These are phyloP conservation scores for Xylaria sp. DNA, from an alignment of 2,329 filamentous ascomycete genomes.

Conservation along the genomic window DNA sequence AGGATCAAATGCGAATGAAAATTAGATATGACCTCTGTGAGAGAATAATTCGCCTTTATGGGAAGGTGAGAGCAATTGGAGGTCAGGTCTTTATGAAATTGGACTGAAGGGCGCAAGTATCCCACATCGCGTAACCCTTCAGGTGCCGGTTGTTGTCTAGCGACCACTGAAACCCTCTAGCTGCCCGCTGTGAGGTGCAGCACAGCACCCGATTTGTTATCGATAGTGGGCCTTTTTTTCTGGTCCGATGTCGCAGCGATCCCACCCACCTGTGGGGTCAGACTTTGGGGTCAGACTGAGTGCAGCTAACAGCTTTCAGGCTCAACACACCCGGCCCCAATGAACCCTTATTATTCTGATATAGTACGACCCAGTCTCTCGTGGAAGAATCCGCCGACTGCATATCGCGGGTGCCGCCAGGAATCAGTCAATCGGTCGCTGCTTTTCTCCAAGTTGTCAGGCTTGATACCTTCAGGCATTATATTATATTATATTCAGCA, in stretches of 20 bases:
- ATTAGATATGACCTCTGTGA: not conserved
- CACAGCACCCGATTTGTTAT: conserved; percentile 25
- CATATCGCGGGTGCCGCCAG: not conserved
- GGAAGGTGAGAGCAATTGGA: not conserved
- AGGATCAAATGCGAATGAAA: not conserved
- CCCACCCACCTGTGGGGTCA: not conserved
- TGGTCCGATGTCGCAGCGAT: conserved; percentile 28
- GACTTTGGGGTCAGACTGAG: not conserved
- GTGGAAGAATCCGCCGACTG: not conserved
- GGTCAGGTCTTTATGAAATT: not conserved
- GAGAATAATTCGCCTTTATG: not conserved
- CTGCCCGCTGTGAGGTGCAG: no score
- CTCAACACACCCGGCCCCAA: not conserved
- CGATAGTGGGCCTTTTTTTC: conserved; percentile 28
- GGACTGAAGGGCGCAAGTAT: not conserved
- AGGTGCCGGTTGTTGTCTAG: not conserved
- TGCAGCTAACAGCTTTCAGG: not conserved
- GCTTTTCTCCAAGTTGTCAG: no score
- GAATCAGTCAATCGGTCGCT: not conserved
- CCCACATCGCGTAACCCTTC: no score
- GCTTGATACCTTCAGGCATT: no score
- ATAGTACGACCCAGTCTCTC: not conserved
- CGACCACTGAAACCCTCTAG: no score
- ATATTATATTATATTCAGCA: no score
- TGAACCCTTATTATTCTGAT: not conserved